Evolutionary conservation across 139 green algal genomes (phyloP).

Genomic region (Coelastrella sp.): DNA sequence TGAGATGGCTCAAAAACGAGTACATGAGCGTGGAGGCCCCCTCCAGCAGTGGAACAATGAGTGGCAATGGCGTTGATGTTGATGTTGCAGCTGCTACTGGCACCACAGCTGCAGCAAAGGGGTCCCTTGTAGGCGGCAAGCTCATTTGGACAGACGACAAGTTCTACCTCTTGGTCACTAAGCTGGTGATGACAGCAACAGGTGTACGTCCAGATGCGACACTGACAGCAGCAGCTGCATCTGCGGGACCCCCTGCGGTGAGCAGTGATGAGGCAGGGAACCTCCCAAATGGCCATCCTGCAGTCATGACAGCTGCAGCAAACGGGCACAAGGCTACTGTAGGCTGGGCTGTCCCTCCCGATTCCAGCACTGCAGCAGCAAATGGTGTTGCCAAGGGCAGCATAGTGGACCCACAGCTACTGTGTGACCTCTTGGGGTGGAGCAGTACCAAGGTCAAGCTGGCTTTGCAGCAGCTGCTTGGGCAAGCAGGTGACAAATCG

Average conservation of each 20-base stretch:
- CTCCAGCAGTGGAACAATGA: neutral
- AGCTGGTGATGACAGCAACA: constrained; percentile 41
- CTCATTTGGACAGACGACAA: constrained; percentile 45
- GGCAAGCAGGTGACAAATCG: neutral
- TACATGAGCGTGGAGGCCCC: too few relatives aligned
- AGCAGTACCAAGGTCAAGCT: constrained; percentile 43
- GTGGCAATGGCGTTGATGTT: neutral
- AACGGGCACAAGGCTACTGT: neutral
- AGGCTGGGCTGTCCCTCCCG: neutral
- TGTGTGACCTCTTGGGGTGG: constrained; percentile 39
- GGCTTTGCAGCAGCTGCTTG: constrained; percentile 38
- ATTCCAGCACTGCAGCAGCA: neutral
- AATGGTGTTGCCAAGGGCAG: neutral
- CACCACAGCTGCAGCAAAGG: constrained; percentile 14
- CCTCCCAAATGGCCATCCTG: neutral
- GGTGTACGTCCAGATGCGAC: neutral
- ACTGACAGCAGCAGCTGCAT: constrained; percentile 5
- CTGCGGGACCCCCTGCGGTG: neutral
- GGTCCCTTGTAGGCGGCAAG: neutral
- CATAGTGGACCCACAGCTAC: neutral
- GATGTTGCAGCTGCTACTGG: neutral
- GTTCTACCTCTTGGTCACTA: constrained; percentile 41
- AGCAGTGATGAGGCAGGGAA: neutral
- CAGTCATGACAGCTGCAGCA: neutral
- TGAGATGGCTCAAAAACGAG: constrained; percentile 21